Evolutionary conservation across 1,284 basidiomycete genomes (phyloP).

Genomic region (Apiotrichum gracile): DNA sequence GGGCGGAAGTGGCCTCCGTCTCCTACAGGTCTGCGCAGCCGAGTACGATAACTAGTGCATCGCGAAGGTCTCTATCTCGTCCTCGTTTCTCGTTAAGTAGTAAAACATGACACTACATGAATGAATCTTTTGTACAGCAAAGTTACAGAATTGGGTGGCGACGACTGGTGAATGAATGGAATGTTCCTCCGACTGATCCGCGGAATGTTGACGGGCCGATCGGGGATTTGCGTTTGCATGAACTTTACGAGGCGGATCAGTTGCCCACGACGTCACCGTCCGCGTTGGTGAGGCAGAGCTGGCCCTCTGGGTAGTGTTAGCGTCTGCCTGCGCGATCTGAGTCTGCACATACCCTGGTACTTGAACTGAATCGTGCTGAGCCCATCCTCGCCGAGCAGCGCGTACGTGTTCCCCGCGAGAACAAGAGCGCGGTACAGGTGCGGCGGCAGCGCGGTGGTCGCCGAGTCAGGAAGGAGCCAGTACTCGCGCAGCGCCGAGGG

Average conservation of each 20-base stretch:
- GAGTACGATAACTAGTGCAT: too few species aligned
- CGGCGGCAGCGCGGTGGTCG: neutral
- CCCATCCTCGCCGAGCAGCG: neutral
- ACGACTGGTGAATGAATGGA: too few species aligned
- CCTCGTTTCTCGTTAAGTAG: too few species aligned
- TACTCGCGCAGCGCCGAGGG: neutral
- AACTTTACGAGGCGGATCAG: neutral
- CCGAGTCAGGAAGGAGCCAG: neutral
- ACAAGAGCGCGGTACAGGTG: conserved; percentile 1
- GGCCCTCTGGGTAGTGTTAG: neutral
- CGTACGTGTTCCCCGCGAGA: neutral
- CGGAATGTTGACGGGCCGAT: too few species aligned
- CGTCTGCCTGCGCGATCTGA: neutral
- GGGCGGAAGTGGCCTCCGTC: too few species aligned
- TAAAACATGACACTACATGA: too few species aligned
- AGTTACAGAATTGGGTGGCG: too few species aligned
- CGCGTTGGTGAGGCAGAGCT: neutral
- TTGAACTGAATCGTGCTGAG: neutral
- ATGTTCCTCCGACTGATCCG: too few species aligned
- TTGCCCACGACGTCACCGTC: neutral
- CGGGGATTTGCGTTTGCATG: too few species aligned
- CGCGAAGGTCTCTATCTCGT: too few species aligned
- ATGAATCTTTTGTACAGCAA: too few species aligned
- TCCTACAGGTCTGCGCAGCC: too few species aligned
- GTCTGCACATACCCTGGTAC: neutral